Percentiles rank a stretch among this genome's conserved stretches.
Conservation (phyloP, 139 green algal genomes). For the Picochlorum sp. region DNA sequence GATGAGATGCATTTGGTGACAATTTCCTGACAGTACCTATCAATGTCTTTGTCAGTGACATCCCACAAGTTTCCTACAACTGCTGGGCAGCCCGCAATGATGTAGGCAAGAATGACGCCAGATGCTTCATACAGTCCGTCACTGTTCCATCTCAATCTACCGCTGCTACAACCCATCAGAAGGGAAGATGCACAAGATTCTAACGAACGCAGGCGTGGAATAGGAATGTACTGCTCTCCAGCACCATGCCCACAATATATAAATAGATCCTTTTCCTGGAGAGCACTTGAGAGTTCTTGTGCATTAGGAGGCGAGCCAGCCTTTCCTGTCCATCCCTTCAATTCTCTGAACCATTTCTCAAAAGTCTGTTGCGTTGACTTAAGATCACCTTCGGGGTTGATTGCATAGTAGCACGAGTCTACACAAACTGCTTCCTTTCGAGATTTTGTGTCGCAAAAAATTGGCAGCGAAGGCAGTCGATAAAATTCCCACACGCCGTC, state of each 20-base stretch:
- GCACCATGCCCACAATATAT: conserved; percentile 88
- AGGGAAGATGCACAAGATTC: conserved; percentile 49
- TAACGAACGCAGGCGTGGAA: conserved; percentile 46
- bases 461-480: conserved; percentile 37
- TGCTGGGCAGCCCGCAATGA: conserved; percentile 67
- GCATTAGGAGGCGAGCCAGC: conserved; percentile 29
- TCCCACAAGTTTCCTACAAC: conserved; percentile 90
- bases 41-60: conserved; percentile 93
- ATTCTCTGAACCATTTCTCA: conserved; percentile 49
- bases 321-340: conserved; percentile 60
- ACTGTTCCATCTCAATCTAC: conserved; percentile 35
- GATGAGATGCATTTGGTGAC: conserved; percentile 52
- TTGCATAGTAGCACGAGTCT: conserved; percentile 54
- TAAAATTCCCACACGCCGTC: conserved; percentile 24
- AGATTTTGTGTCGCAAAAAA: conserved; percentile 11
- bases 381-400: conserved; percentile 85
- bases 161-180: conserved; percentile 91
- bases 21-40: conserved; percentile 65
- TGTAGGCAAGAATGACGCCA: conserved; percentile 64
- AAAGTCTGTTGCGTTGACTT: conserved; percentile 66
- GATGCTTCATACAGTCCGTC: conserved; percentile 46
- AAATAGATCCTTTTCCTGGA: conserved; percentile 61
- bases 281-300: conserved; percentile 33
- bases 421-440: conserved; percentile 22
- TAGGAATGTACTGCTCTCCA: conserved; percentile 70